phyloP scores from a whole-genome alignment of 345 rosid genomes.

The Eucalyptus brandiana region DNA sequence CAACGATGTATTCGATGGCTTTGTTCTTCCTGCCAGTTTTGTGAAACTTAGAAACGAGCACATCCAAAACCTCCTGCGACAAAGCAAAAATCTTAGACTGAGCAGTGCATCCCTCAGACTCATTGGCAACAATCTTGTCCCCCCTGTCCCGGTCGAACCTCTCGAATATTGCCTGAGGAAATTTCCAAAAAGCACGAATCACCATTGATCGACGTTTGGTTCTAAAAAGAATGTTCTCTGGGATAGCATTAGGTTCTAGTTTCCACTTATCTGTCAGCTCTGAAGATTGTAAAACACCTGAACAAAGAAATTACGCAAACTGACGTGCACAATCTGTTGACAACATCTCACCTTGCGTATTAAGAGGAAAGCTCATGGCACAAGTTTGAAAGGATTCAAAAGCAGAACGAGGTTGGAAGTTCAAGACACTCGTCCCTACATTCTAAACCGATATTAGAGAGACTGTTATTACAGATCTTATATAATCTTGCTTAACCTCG shows the following conservation, averaged over 20 bases:
- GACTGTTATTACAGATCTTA: neutral
- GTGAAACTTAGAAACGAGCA: slow-evolving; percentile 74
- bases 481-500: neutral
- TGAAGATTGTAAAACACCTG: slow-evolving; percentile 81
- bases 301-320: slow-evolving; percentile 8
- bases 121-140: slow-evolving; percentile 60
- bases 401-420: neutral
- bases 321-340: neutral
- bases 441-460: neutral
- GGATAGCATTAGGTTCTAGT: neutral
- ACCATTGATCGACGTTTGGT: neutral
- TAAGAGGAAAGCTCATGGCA: neutral
- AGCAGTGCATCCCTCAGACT: slow-evolving; percentile 73
- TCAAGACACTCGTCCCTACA: neutral
- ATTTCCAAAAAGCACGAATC: neutral
- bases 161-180: slow-evolving; percentile 57
- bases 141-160: slow-evolving; percentile 74
- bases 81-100: slow-evolving; percentile 67
- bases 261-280: slow-evolving; percentile 63
- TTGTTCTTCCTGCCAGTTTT: slow-evolving; percentile 56
- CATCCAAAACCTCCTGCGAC: slow-evolving; percentile 54
- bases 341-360: neutral
- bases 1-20: slow-evolving; percentile 26
- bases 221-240: neutral
- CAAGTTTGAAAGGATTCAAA: neutral